phyloP scores from a whole-genome alignment of 2,329 filamentous ascomycete species.

The Plenodomus biglobosus region DNA sequence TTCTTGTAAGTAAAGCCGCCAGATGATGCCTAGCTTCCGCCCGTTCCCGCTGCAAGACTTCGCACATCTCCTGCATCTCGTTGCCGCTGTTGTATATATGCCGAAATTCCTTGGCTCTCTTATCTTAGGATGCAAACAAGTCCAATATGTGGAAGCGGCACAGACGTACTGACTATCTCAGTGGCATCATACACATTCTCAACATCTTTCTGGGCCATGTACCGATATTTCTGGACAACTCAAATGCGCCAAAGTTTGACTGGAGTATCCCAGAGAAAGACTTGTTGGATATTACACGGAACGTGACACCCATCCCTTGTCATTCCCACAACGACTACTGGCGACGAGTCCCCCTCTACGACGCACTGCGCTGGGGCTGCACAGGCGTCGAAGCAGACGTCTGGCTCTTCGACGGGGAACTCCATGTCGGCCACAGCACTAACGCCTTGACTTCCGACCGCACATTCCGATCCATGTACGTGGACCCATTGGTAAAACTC shows the following conservation, averaged over 20 bases:
- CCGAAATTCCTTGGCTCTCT: neutral
- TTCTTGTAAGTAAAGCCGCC: conserved; percentile 36
- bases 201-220: conserved; percentile 45
- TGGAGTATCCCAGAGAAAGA: conserved; percentile 48
- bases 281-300: conserved; percentile 52
- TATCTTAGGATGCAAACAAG: neutral
- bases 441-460: conserved; percentile 50
- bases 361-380: conserved; percentile 58
- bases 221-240: conserved; percentile 42
- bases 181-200: conserved; percentile 47
- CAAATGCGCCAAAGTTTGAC: conserved; percentile 36
- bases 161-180: conserved; percentile 25
- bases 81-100: conserved; percentile 3
- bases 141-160: neutral
- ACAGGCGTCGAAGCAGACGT: conserved; percentile 60
- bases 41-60: conserved; percentile 8
- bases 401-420: conserved; percentile 56
- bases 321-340: conserved; percentile 64
- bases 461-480: conserved; percentile 56
- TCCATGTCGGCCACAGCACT: conserved; percentile 58
- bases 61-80: conserved; percentile 5
- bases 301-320: conserved; percentile 54
- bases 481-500: conserved; percentile 54
- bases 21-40: conserved; percentile 13
- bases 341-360: conserved; percentile 57